Base-by-base conservation (phyloP, 75 land plant genomes). In the Sequoia sempervirens region DNA sequence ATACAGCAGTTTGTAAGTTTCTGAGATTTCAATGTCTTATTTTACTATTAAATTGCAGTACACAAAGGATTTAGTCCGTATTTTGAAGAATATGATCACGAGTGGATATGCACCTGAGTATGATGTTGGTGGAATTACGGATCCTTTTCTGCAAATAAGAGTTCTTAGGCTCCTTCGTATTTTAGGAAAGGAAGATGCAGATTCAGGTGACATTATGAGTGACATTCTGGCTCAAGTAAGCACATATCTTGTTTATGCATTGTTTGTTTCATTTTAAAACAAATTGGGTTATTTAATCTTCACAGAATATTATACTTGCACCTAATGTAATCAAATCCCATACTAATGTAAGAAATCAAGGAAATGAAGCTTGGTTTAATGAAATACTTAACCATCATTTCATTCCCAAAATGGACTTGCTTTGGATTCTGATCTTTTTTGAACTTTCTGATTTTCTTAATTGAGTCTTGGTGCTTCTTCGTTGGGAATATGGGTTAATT, bases 81-180 rank as follows among this genome's bases (percentile, higher is more conserved):
- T 91, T 70, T 81, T 98, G 86, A 98, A 88, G 87, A 96, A 96
- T 84, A 83, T 96, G 86, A 89, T 92, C 69, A 90, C 93, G 79
- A 95, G 97, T 89, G 95, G 96, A n/a, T 96, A 98, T 87, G 93
- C 93, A 40, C 95, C 99, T 13, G 99, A 98, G 69, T 98, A 96
- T 90, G 99, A 98, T 81, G 86, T 98, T 87, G 87, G 92, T 87
- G 99, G 99, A 34, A 92, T 96, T 43, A 88, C 99, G 40, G 99
- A 98, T 75, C 99, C 99, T 30, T 96, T 98, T 75, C 88, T 98
- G 26, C 99, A 98, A 61, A 96, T 96, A 23, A 84, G 95, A 73
- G 85, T 96, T 82, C 93, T 98, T n/a, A 92, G 85, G 80, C 88
- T 98, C 37, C 86, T 98, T 86, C 93, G 92, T 1, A 85, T 94